phyloP scores from a whole-genome alignment of 1,284 basidiomycete genomes.

The Phylloboletellus chloephorus region DNA sequence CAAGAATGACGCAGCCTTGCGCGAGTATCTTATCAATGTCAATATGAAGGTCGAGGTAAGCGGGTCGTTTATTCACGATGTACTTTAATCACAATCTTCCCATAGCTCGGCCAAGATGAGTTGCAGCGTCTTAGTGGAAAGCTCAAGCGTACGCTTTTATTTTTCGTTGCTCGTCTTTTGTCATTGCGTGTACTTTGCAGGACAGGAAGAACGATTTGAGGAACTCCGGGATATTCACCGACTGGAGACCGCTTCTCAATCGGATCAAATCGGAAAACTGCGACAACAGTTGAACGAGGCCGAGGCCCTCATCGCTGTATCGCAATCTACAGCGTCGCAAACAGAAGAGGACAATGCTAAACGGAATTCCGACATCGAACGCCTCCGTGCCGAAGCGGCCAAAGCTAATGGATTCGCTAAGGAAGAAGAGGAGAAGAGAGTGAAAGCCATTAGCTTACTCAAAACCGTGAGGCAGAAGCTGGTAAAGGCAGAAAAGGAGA shows the following conservation, averaged over 20 bases:
- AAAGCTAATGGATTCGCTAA: slow-evolving; percentile 61
- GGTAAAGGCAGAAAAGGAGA: slow-evolving; percentile 89
- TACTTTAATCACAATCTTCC: slow-evolving; percentile 2
- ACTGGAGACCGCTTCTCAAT: slow-evolving; percentile 71
- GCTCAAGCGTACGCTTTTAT: slow-evolving; percentile 51
- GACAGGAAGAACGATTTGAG: slow-evolving; percentile 77
- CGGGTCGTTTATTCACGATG: background rate
- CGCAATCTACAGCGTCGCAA: slow-evolving; percentile 42
- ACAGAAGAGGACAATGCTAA: slow-evolving; percentile 45
- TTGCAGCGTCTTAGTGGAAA: slow-evolving; percentile 68
- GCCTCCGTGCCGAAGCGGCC: slow-evolving; percentile 56
- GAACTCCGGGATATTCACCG: slow-evolving; percentile 80
- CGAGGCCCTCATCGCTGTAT: slow-evolving; percentile 61
- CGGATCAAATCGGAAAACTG: slow-evolving; percentile 66
- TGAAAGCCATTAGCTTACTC: slow-evolving; percentile 85
- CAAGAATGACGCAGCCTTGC: slow-evolving; percentile 60
- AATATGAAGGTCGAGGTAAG: slow-evolving; percentile 66
- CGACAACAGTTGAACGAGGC: slow-evolving; percentile 63
- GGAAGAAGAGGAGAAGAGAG: slow-evolving; percentile 93
- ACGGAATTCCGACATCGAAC: slow-evolving; percentile 49
- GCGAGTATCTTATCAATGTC: slow-evolving; percentile 68
- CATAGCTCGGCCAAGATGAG: slow-evolving; percentile 65
- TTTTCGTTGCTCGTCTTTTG: background rate
- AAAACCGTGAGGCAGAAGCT: slow-evolving; percentile 91
- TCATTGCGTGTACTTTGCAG: slow-evolving; percentile 37